Base-by-base conservation (phyloP, 208 protist genomes). In the Leishmania turanica region DNA sequence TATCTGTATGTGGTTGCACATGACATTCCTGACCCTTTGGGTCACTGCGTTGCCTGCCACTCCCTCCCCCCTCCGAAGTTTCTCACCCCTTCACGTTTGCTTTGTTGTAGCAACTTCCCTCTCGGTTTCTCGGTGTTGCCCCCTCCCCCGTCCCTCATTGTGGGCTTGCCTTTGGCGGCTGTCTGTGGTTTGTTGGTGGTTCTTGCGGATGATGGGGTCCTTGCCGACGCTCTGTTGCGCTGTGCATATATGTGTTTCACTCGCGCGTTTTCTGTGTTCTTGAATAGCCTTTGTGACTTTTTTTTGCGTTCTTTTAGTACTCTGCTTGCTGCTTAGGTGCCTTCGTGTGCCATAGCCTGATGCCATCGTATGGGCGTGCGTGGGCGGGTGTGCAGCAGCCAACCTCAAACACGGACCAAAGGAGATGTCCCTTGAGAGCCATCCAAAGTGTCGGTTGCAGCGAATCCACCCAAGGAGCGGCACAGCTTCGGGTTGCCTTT, bases 61-160 rank as follows among this genome's bases (percentile, higher is more conserved):
- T 6, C 31, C 66, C 34, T 47, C 40, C 34, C 58, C 1, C 64
- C 34, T 56, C 66, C 56, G 31, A 34, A 27, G 51, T 75, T 51
- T 70, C 77, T 72, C 75, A 77, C 64, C n/a, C 40, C 24, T 64
- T 80, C 60, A 42, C 62, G 47, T 62, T 72, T 40, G 34, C 42
- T 64, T 5, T 71, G 27, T 74, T 24, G 34, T 47, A 73, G 37
- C 70, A 40, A 21, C 21, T 45, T 9, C 71, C 21, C 37, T 68
- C 40, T 70, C 7, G 37, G 17, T 71, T 21, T 71, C 66, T 71
- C 27, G 19, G 66, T 71, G 19, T 71, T 24, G 64, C 34, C 9
- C 42, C 40, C 34, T 47, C 37, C 8, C 27, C 15, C 21, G 7
- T 1, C 7, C 17, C 40, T 27, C 40, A 37, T 47, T 11, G 6